Evolutionary conservation across 257 asterid species (phyloP).

Genomic region (Sherardia arvensis): DNA sequence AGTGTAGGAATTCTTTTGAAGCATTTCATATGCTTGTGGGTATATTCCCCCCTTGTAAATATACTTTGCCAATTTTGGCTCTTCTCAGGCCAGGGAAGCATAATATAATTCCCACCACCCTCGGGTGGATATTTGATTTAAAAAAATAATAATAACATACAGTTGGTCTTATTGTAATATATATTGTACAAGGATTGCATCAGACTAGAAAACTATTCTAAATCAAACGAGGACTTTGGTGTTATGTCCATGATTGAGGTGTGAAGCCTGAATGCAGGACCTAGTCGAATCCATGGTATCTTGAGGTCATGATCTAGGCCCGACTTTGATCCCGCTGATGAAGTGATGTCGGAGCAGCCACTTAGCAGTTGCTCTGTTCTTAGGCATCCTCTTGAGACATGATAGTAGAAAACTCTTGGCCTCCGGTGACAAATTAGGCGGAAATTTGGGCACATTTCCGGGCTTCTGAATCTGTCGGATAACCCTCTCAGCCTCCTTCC

Average conservation of each 20-base stretch:
- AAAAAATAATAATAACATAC: no score
- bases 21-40: no score
- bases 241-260: neutral
- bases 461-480: slow-evolving; percentile 1
- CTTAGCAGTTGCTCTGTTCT: slow-evolving; percentile 13
- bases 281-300: no score
- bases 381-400: slow-evolving; percentile 15
- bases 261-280: no score
- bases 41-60: no score
- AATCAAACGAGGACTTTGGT: no score
- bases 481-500: neutral
- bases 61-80: no score
- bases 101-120: no score
- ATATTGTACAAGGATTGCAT: neutral
- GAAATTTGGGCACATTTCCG: slow-evolving; percentile 5
- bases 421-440: slow-evolving; percentile 8
- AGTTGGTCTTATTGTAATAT: no score
- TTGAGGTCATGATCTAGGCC: neutral
- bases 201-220: neutral
- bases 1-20: no score
- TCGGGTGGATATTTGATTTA: no score
- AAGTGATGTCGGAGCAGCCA: slow-evolving; percentile 30
- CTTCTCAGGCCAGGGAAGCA: no score
- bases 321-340: neutral
- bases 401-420: slow-evolving; percentile 22